Conservation (phyloP, 768 basidiomycete genomes). For the Suillus plorans region DNA sequence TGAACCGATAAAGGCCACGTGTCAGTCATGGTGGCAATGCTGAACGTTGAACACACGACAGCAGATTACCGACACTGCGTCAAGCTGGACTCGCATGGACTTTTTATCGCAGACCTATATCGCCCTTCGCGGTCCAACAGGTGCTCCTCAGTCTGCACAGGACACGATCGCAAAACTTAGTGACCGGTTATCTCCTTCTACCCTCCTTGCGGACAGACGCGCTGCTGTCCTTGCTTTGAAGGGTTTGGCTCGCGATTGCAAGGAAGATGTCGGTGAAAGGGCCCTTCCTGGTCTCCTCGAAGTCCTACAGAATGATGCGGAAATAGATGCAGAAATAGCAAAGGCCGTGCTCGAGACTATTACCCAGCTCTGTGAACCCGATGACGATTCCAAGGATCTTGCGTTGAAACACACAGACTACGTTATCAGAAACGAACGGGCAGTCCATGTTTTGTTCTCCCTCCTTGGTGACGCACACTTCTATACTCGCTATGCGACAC, state of each 20-base stretch:
- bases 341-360: conserved; percentile 93
- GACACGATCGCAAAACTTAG: conserved; percentile 88
- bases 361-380: conserved; percentile 78
- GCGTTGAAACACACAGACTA: conserved; percentile 82
- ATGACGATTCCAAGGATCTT: conserved; percentile 60
- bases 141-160: conserved; percentile 76
- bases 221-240: conserved; percentile 94
- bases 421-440: conserved; percentile 69
- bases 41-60: background rate
- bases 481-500: conserved; percentile 80
- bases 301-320: conserved; percentile 83
- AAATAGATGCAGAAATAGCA: conserved; percentile 88
- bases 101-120: conserved; percentile 85
- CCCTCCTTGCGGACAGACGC: conserved; percentile 85
- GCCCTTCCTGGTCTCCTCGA: conserved; percentile 78
- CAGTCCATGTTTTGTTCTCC: conserved; percentile 72
- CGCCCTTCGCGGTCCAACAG: conserved; percentile 80
- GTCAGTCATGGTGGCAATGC: background rate
- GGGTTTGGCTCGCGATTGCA: conserved; percentile 89
- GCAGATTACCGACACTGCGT: conserved; percentile 50
- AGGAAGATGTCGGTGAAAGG: conserved; percentile 79
- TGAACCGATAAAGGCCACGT: background rate
- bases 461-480: conserved; percentile 77
- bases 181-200: conserved; percentile 87
- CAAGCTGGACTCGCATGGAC: background rate